These are phyloP conservation scores for Cucurbita ficifolia DNA, from an alignment of 306 rosid genomes.

Conservation along the genomic window DNA sequence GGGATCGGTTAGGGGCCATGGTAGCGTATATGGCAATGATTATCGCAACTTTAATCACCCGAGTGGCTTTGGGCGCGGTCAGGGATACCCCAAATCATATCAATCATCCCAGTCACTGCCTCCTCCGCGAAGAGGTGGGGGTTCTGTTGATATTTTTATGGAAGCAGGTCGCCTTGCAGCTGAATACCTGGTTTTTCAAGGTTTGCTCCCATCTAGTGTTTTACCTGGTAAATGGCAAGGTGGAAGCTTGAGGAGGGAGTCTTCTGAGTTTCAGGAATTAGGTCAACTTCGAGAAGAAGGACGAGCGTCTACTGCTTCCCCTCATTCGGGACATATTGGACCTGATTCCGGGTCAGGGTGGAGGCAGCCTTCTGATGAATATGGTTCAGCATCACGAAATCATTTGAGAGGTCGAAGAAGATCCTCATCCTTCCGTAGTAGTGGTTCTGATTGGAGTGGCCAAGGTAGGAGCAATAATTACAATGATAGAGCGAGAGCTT, in stretches of 20 bases:
- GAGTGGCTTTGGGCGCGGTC: slow-evolving; percentile 29
- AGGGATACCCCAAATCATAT: slow-evolving; percentile 25
- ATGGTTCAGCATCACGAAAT: slow-evolving; percentile 10
- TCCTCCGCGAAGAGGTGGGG: slow-evolving; percentile 21
- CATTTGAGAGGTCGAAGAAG: slow-evolving; percentile 43
- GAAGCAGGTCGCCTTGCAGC: slow-evolving; percentile 96
- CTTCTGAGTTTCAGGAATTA: slow-evolving; percentile 23
- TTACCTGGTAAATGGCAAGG: slow-evolving; percentile 40
- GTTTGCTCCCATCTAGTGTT: slow-evolving; percentile 47
- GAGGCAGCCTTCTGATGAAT: slow-evolving; percentile 52
- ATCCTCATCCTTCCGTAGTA: slow-evolving; percentile 21
- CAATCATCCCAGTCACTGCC: slow-evolving; percentile 17
- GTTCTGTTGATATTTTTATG: slow-evolving; percentile 35
- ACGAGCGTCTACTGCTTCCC: slow-evolving; percentile 42
- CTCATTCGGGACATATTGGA: slow-evolving; percentile 35
- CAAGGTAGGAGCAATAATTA: slow-evolving; percentile 53
- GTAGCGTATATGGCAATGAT: slow-evolving; percentile 18
- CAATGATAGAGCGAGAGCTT: slow-evolving; percentile 35
- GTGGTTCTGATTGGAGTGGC: slow-evolving; percentile 51
- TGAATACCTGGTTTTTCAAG: slow-evolving; percentile 78
- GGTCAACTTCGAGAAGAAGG: slow-evolving; percentile 25
- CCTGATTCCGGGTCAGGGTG: slow-evolving; percentile 27
- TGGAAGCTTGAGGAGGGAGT: slow-evolving; percentile 31
- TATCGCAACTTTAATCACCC: slow-evolving; percentile 23
- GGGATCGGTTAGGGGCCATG: slow-evolving; percentile 20